These are phyloP conservation scores for Pilobolus umbonatus DNA, from an alignment of 192 early-diverging fungal species.

Conservation along the genomic window DNA sequence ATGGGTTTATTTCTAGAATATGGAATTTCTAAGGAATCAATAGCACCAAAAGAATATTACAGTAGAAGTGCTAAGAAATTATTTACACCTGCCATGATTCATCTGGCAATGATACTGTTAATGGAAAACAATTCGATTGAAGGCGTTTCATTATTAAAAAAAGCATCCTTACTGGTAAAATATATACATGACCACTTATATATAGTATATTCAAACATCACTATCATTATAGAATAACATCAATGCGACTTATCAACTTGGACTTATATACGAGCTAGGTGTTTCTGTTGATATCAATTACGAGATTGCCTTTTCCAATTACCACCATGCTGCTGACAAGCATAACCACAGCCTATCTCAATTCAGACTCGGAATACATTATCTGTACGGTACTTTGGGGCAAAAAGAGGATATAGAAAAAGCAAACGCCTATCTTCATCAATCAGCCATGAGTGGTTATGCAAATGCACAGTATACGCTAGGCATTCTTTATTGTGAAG, in stretches of 20 bases:
- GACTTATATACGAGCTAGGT: conserved; percentile 28
- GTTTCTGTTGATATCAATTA: conserved; percentile 23
- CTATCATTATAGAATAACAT: conserved; percentile 18
- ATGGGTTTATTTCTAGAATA: neutral
- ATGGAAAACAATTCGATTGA: conserved; percentile 20
- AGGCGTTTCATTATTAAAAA: conserved; percentile 27
- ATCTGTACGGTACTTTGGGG: conserved; percentile 26
- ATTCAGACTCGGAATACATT: conserved; percentile 27
- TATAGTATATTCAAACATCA: neutral
- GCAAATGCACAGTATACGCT: conserved; percentile 21
- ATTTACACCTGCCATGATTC: conserved; percentile 28
- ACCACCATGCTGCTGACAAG: conserved; percentile 27
- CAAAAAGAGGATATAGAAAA: conserved; percentile 14
- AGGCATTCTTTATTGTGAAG: conserved; percentile 29
- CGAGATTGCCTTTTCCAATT: conserved; percentile 15
- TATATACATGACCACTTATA: neutral
- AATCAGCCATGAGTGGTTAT: conserved; percentile 20
- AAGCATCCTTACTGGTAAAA: conserved; percentile 28
- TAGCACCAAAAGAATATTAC: conserved; percentile 24
- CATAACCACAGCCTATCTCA: conserved; percentile 22
- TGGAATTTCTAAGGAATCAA: conserved; percentile 24
- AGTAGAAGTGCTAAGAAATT: conserved; percentile 30
- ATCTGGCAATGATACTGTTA: conserved; percentile 22
- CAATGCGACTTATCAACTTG: conserved; percentile 27
- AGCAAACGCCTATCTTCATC: conserved; percentile 17